Percentiles rank a stretch among this genome's conserved stretches.
phyloP scores from a whole-genome alignment of 805 yeast genomes.

The Yarrowia yakushimensis region DNA sequence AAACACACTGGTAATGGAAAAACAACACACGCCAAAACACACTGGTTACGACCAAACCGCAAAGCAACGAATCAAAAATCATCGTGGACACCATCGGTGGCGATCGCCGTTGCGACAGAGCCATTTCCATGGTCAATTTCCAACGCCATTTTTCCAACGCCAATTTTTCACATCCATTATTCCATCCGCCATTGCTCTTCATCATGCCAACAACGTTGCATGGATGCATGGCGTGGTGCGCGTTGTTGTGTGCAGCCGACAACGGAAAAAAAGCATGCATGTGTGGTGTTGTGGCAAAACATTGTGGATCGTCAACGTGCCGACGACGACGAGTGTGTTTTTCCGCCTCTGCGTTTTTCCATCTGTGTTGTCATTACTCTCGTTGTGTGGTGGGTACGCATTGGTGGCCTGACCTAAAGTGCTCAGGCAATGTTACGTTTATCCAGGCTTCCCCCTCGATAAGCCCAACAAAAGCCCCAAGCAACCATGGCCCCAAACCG shows the following conservation, averaged over 20 bases:
- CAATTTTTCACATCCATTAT: neutral
- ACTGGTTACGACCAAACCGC: too few relatives aligned
- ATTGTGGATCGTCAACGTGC: neutral
- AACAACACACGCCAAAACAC: too few relatives aligned
- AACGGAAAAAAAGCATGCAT: neutral
- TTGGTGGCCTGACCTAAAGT: neutral
- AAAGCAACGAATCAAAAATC: too few relatives aligned
- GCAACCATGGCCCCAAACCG: neutral
- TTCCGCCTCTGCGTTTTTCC: neutral
- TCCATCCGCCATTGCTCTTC: too few relatives aligned
- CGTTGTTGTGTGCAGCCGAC: neutral
- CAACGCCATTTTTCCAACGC: neutral
- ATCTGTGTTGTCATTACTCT: neutral
- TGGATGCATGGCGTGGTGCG: neutral
- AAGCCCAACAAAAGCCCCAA: neutral
- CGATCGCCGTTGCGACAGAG: too few relatives aligned
- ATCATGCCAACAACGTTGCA: neutral
- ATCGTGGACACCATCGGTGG: too few relatives aligned
- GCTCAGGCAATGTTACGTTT: slow-evolving; percentile 15
- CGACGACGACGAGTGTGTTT: neutral
- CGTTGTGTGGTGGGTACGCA: neutral
- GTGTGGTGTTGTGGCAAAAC: neutral
- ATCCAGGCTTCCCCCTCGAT: slow-evolving; percentile 1
- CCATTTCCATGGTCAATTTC: neutral
- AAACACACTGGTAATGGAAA: too few relatives aligned